Percentiles rank a stretch among this genome's conserved stretches.
These are phyloP conservation scores for Aspergillus puulaauensis DNA, from an alignment of 2,329 filamentous ascomycete genomes.

Conservation along the genomic window DNA sequence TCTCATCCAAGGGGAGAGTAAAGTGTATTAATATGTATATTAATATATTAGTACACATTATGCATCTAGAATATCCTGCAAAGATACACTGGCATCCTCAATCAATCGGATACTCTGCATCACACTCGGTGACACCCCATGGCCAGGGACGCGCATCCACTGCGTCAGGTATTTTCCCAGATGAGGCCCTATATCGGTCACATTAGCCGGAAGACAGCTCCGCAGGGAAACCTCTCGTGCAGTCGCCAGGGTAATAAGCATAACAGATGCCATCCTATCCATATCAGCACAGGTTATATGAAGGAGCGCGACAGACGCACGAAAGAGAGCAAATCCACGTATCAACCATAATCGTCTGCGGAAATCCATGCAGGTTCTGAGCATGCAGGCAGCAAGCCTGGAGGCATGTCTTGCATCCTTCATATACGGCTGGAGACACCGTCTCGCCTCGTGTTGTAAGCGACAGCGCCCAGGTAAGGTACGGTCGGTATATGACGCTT, in stretches of 20 bases:
- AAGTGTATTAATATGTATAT: too few species aligned
- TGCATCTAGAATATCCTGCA: neutral
- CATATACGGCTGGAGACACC: conserved; percentile 36
- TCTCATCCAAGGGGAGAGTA: too few species aligned
- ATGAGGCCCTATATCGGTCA: conserved; percentile 43
- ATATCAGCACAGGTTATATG: neutral
- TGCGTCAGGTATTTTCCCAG: conserved; percentile 40
- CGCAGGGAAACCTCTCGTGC: conserved; percentile 42
- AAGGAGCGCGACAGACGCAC: conserved; percentile 26
- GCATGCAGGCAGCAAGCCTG: conserved; percentile 53
- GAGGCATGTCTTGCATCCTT: conserved; percentile 47
- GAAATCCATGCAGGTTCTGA: conserved; percentile 48
- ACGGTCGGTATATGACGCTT: conserved; percentile 55
- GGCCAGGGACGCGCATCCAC: conserved; percentile 46
- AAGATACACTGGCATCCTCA: conserved; percentile 26
- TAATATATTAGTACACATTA: too few species aligned
- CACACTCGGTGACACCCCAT: conserved; percentile 47
- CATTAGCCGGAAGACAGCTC: conserved; percentile 40
- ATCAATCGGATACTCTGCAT: conserved; percentile 50
- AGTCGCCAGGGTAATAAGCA: conserved; percentile 51
- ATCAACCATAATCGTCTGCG: conserved; percentile 54
- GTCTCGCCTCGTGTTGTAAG: conserved; percentile 31
- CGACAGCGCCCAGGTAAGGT: conserved; percentile 52
- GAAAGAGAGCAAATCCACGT: conserved; percentile 57
- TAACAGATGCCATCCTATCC: conserved; percentile 49